Conservation (phyloP, 2,329 filamentous ascomycete genomes). For the Malbranchea cinnamomea region DNA sequence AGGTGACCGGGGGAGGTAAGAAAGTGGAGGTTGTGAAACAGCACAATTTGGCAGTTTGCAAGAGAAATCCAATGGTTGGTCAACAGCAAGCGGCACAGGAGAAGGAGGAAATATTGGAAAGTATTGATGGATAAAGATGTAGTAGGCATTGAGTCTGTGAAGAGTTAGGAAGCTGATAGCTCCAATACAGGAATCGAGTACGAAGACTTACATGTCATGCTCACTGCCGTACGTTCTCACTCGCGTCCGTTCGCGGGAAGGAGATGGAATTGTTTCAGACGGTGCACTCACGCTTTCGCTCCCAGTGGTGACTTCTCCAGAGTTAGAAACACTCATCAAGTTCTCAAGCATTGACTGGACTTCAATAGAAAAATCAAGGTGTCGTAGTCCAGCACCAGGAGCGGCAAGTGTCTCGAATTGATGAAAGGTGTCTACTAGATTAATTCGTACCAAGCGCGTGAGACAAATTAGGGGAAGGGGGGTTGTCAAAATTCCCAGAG, state of each 20-base stretch:
- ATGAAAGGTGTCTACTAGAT: constrained; percentile 19
- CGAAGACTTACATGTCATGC: constrained; percentile 23
- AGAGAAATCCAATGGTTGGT: constrained; percentile 21
- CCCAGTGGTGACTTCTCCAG: constrained; percentile 16
- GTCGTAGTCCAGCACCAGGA: constrained; percentile 25
- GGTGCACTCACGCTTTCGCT: too few species aligned
- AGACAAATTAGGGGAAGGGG: not conserved
- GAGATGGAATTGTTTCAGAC: constrained; percentile 15
- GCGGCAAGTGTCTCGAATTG: constrained; percentile 27
- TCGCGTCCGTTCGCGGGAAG: constrained; percentile 12
- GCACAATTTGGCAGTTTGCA: constrained; percentile 17
- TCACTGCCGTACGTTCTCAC: constrained; percentile 28
- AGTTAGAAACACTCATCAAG: constrained; percentile 18
- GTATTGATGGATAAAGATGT: constrained; percentile 32
- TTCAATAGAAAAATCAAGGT: constrained; percentile 24
- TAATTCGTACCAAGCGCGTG: not conserved
- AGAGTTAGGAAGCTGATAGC: constrained; percentile 7
- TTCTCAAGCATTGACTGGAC: constrained; percentile 25
- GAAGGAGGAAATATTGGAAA: constrained; percentile 31
- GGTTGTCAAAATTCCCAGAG: constrained; percentile 1
- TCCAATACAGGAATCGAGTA: not conserved
- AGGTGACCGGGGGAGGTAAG: constrained; percentile 27
- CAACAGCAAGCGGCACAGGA: constrained; percentile 15
- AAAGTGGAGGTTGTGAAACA: constrained; percentile 17
- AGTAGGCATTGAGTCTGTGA: constrained; percentile 30